Evolutionary conservation across 768 basidiomycete species (phyloP), one percentile per base, ranked within the genome.

Genomic region (Exidia glandulosa): DNA sequence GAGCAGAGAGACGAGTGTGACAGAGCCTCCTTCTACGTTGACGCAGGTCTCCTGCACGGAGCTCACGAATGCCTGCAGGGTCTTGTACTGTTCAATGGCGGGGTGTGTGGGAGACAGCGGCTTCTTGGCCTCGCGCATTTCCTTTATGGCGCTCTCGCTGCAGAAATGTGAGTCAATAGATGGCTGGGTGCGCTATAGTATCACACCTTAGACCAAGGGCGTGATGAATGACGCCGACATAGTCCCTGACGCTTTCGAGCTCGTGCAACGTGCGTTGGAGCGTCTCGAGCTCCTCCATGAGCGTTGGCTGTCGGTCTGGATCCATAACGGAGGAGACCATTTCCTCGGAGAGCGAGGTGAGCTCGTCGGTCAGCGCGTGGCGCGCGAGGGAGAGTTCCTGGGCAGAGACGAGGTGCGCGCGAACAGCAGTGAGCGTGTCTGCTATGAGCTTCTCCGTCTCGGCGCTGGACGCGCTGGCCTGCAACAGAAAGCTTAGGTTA

Each of bases 251-350:
- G 61, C 81, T 81, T 65, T 89, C 79, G 36, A 96, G 76, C 66
- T 92, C 86, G 68, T 83, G 85, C 65, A 95, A 66, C 66, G 81
- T 83, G 52, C 84, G 77, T 67, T 94, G 90, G 63, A 94, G 71
- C 0, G 77, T 80, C 68, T 95, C 90, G 61, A 97, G 76, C 50
- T 90, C 87, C 70, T 93, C 88, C 9, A 95, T 75, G 3, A 98
- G 72, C 0, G 86, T 90, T 3, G 85, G 75, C 45, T 72, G 64
- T 23, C 69, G 72, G 9, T 78, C 76, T 48, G 74, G 77, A 13
- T 76, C 78, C 12, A 76, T 74, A 31, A 81, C 64, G 2, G 80
- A 75, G 1, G 86, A 86, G 55, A 83, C 75, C 45, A 95, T 75
- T 57, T 86, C 82, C 57, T 77, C 73, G 3, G 82, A 81, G 30